phyloP scores from a whole-genome alignment of 352 stramenopile species.

The Phytophthora fragariae region DNA sequence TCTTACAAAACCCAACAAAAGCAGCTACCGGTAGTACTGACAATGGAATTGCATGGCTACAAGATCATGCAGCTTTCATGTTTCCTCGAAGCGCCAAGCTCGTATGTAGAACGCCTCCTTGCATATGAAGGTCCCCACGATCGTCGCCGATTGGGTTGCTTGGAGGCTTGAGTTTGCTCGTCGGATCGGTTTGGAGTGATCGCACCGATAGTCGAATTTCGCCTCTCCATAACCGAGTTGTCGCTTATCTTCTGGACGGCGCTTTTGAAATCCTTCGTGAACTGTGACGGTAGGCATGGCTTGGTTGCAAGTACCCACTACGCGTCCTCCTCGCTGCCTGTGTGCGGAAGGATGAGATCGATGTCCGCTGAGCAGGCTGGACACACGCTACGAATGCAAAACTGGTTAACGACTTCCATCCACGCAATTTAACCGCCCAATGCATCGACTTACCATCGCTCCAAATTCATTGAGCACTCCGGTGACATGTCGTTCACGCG shows the following conservation, averaged over 20 bases:
- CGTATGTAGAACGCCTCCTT: not conserved
- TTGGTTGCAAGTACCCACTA: slow-evolving; percentile 61
- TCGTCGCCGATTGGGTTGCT: not conserved
- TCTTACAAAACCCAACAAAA: not conserved
- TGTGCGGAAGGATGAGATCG: slow-evolving; percentile 59
- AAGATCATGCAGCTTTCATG: slow-evolving; percentile 19
- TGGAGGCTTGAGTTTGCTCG: not conserved
- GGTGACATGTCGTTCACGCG: slow-evolving; percentile 45
- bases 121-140: slow-evolving; percentile 3
- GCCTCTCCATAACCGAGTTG: not conserved
- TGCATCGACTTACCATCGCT: slow-evolving; percentile 38
- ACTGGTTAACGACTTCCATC: not conserved
- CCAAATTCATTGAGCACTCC: slow-evolving; percentile 19
- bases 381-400: slow-evolving; percentile 43
- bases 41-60: not conserved
- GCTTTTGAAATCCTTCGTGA: slow-evolving; percentile 63
- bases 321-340: slow-evolving; percentile 50
- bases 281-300: slow-evolving; percentile 44
- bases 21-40: not conserved
- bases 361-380: slow-evolving; percentile 66
- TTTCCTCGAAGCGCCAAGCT: not conserved
- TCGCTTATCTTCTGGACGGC: slow-evolving; percentile 13
- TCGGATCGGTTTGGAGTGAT: not conserved
- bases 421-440: not conserved
- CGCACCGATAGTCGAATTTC: not conserved